Percentiles rank a stretch among this genome's conserved stretches.
These are phyloP conservation scores for Croton setiger DNA, from an alignment of 441 rosid species.

Conservation along the genomic window DNA sequence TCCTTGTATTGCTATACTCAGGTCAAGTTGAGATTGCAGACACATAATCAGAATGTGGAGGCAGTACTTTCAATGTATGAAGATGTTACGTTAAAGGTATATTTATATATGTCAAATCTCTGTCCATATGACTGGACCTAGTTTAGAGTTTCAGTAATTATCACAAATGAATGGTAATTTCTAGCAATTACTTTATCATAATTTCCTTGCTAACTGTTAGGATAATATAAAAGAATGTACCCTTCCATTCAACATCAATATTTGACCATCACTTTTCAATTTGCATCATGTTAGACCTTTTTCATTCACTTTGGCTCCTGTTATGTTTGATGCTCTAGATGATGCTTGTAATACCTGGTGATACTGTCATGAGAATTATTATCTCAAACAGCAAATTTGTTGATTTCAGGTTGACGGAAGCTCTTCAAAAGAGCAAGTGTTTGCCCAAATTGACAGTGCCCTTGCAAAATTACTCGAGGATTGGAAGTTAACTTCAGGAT, in stretches of 20 bases:
- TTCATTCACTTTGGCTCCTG: background rate
- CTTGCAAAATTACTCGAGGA: conserved; percentile 46
- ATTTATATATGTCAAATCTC: conserved; percentile 20
- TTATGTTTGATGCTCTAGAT: background rate
- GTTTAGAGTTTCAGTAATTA: background rate
- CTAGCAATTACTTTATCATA: background rate
- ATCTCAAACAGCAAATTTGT: background rate
- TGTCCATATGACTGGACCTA: background rate
- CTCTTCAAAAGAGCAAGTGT: conserved; percentile 58
- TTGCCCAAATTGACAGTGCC: conserved; percentile 48
- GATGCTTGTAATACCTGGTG: background rate
- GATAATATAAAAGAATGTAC: background rate
- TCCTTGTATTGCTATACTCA: conserved; percentile 21
- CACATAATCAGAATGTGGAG: conserved; percentile 75
- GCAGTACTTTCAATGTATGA: conserved; percentile 77
- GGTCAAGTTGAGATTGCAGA: conserved; percentile 76
- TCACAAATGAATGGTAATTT: background rate
- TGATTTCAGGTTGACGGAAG: conserved; percentile 67
- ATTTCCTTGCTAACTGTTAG: background rate
- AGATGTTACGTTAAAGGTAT: conserved; percentile 68
- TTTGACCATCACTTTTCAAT: background rate
- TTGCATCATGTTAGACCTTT: background rate
- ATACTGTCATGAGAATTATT: background rate
- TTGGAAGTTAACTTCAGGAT: conserved; percentile 35
- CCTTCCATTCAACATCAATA: background rate